phyloP scores from a whole-genome alignment of 805 yeast genomes.

The Metschnikowia lachancei region DNA sequence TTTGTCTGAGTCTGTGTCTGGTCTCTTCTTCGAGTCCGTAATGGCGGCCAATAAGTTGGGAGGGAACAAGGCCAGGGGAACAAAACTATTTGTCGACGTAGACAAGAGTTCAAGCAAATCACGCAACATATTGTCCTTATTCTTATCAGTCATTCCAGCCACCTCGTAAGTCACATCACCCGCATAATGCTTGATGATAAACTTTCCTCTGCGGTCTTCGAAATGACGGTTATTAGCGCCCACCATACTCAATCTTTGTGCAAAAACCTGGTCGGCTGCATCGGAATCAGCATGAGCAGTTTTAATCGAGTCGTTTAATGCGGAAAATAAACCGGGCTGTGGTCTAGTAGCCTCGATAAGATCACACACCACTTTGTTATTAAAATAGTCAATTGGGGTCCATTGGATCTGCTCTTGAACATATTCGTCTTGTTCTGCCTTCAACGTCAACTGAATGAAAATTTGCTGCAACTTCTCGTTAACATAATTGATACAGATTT shows the following conservation, averaged over 20 bases:
- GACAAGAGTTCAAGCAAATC: conserved; percentile 79
- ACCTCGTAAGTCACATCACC: conserved; percentile 97
- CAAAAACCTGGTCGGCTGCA: conserved; percentile 96
- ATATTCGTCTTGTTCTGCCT: conserved; percentile 97
- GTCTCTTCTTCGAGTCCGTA: conserved; percentile 66
- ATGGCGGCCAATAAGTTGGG: conserved; percentile 34
- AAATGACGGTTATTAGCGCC: conserved; percentile 76
- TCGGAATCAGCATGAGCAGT: conserved; percentile 97
- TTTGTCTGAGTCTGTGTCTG: conserved; percentile 95
- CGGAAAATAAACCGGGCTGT: conserved; percentile 89
- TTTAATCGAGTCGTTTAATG: conserved; percentile 93
- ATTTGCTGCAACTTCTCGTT: conserved; percentile 96
- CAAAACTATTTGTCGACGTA: conserved; percentile 68
- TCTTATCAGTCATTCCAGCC: conserved; percentile 89
- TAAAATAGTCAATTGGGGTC: conserved; percentile 96
- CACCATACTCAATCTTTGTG: conserved; percentile 85
- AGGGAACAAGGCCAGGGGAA: conserved; percentile 51
- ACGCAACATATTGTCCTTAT: conserved; percentile 88
- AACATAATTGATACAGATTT: conserved; percentile 91
- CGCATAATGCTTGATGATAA: conserved; percentile 92
- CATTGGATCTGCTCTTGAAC: conserved; percentile 92
- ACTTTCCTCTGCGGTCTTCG: conserved; percentile 83
- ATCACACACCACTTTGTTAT: conserved; percentile 95
- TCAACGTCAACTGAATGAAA: conserved; percentile 90
- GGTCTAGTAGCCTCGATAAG: conserved; percentile 91